Conservation (phyloP, 2,329 filamentous ascomycete genomes). For the Fusarium foetens region DNA sequence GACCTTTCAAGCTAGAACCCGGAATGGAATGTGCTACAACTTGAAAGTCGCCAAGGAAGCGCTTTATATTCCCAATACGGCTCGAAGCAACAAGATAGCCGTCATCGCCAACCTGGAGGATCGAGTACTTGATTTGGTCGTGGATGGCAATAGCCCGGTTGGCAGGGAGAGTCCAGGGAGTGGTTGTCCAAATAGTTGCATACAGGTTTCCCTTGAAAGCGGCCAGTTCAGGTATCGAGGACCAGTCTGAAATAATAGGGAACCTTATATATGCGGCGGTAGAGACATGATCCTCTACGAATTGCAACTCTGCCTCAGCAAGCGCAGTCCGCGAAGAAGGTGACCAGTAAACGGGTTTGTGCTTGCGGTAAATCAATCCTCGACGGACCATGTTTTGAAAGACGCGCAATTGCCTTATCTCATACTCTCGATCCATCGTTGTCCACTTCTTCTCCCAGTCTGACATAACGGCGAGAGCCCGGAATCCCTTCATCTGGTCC, state of each 20-base stretch:
- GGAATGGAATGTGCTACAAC: slow-evolving; percentile 66
- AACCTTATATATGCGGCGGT: slow-evolving; percentile 84
- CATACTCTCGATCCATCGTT: slow-evolving; percentile 81
- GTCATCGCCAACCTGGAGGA: slow-evolving; percentile 67
- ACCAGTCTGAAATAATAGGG: slow-evolving; percentile 64
- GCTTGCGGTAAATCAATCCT: slow-evolving; percentile 79
- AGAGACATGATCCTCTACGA: slow-evolving; percentile 78
- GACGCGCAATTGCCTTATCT: slow-evolving; percentile 77
- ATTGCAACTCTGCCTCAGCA: slow-evolving; percentile 87
- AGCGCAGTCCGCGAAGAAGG: slow-evolving; percentile 81
- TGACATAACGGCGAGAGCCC: slow-evolving; percentile 79
- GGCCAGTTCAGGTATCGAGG: slow-evolving; percentile 49
- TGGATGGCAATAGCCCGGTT: slow-evolving; percentile 91
- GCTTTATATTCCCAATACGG: slow-evolving; percentile 69
- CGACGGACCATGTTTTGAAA: slow-evolving; percentile 80
- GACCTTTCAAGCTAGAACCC: slow-evolving; percentile 72
- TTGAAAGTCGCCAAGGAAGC: slow-evolving; percentile 61
- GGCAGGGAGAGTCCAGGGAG: slow-evolving; percentile 95
- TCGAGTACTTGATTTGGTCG: slow-evolving; percentile 75
- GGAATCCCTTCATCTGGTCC: slow-evolving; percentile 78
- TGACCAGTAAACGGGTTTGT: slow-evolving; percentile 89
- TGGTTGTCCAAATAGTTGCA: slow-evolving; percentile 98
- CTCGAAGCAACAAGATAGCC: slow-evolving; percentile 78
- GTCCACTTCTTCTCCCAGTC: slow-evolving; percentile 82
- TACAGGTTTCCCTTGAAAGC: slow-evolving; percentile 64